Evolutionary conservation across 108 stramenopile species (phyloP).

Genomic region (Chaetoceros muelleri): DNA sequence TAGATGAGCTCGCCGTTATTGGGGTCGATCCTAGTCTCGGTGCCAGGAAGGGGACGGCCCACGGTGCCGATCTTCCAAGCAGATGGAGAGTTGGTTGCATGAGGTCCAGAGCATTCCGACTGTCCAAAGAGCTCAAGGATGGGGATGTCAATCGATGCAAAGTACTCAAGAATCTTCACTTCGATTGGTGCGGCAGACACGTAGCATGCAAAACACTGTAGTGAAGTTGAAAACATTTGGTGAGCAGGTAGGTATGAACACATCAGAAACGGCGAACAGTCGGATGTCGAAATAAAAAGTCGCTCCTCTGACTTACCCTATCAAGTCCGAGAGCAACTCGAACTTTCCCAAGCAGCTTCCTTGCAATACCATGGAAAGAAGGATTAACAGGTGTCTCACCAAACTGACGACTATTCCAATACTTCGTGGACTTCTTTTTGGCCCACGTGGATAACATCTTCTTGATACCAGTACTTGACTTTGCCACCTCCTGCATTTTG

Average conservation of each 20-base stretch:
- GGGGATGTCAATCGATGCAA: conserved; percentile 58
- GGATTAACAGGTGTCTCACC: conserved; percentile 5
- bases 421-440: conserved; percentile 25
- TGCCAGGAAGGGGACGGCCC: conserved; percentile 23
- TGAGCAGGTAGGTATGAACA: background rate
- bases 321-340: conserved; percentile 50
- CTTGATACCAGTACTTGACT: conserved; percentile 21
- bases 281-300: background rate
- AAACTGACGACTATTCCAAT: conserved; percentile 11
- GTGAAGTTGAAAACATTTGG: background rate
- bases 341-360: conserved; percentile 24
- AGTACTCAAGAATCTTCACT: conserved; percentile 49
- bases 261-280: too few species aligned
- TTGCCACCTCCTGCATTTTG: conserved; percentile 57
- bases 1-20: conserved; percentile 47
- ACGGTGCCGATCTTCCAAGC: conserved; percentile 30
- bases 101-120: conserved; percentile 66
- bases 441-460: conserved; percentile 55
- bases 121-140: conserved; percentile 61
- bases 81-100: conserved; percentile 25
- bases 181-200: conserved; percentile 58
- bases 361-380: conserved; percentile 12
- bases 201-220: conserved; percentile 17
- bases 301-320: conserved; percentile 8
- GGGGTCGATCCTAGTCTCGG: conserved; percentile 17